phyloP scores from a whole-genome alignment of 331 rosid species.

The Malus hybrid region DNA sequence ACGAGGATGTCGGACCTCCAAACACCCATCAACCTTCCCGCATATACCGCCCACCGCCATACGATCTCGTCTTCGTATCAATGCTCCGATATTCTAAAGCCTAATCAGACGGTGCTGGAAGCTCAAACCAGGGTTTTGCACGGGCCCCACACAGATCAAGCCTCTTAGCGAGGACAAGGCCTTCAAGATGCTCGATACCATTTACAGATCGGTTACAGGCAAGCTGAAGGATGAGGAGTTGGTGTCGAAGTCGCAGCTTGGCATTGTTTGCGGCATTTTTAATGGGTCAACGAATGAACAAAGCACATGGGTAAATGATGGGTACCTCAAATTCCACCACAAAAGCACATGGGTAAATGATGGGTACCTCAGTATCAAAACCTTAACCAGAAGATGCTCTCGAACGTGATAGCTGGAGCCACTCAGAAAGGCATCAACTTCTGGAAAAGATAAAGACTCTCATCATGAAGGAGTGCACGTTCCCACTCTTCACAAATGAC shows the following conservation, averaged over 20 bases:
- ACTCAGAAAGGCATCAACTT: too few species aligned
- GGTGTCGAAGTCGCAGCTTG: conserved; percentile 79
- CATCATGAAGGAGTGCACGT: too few species aligned
- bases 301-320: too few species aligned
- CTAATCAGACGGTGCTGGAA: conserved; percentile 81
- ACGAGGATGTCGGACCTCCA: background rate
- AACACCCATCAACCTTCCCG: conserved; percentile 19
- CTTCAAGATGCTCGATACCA: conserved; percentile 67
- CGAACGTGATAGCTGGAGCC: too few species aligned
- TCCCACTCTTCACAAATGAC: too few species aligned
- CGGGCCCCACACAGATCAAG: conserved; percentile 80
- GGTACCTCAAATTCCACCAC: too few species aligned
- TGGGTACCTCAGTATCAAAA: too few species aligned
- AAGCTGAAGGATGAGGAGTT: conserved; percentile 49
- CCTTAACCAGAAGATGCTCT: too few species aligned
- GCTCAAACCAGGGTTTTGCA: conserved; percentile 90
- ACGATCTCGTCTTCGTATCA: conserved; percentile 75
- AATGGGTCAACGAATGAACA: too few species aligned
- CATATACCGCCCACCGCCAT: conserved; percentile 16
- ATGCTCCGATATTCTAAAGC: conserved; percentile 31
- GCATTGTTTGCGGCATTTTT: conserved; percentile 64
- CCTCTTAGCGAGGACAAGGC: conserved; percentile 81
- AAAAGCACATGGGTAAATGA: too few species aligned
- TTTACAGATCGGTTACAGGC: conserved; percentile 79
- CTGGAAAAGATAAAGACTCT: too few species aligned